Evolutionary conservation across 768 basidiomycete genomes (phyloP).

Genomic region (Neoboletus subvelutipes): DNA sequence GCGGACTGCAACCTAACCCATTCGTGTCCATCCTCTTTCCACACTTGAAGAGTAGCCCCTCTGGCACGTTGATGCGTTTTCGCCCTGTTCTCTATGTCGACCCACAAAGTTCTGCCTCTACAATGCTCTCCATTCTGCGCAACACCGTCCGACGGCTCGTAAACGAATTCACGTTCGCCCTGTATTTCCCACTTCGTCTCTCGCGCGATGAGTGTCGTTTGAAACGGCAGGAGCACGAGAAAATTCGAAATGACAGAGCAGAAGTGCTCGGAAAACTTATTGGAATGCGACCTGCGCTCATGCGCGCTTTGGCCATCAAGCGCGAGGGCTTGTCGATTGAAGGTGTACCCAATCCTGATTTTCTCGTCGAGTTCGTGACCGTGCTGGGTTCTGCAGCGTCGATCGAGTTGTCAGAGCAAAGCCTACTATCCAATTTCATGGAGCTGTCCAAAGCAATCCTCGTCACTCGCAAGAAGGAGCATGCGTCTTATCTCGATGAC

Average conservation of each 20-base stretch:
- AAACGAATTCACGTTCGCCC: conserved; percentile 8
- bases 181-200: conserved; percentile 56
- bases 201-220: conserved; percentile 64
- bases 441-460: conserved; percentile 21
- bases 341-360: conserved; percentile 6
- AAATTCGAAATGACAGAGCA: conserved; percentile 66
- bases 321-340: not conserved
- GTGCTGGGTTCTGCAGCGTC: conserved; percentile 20
- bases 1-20: conserved; percentile 46
- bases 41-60: conserved; percentile 45
- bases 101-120: conserved; percentile 7
- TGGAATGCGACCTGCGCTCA: conserved; percentile 49
- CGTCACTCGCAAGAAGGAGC: conserved; percentile 30
- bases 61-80: conserved; percentile 21
- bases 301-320: conserved; percentile 29
- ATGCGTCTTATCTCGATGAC: conserved; percentile 29
- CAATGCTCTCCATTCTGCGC: conserved; percentile 7
- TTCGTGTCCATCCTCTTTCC: conserved; percentile 66
- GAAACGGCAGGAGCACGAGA: conserved; percentile 59
- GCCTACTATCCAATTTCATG: conserved; percentile 12
- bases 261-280: conserved; percentile 64
- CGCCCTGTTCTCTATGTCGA: conserved; percentile 7
- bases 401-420: conserved; percentile 11
- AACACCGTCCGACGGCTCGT: conserved; percentile 12
- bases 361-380: conserved; percentile 24